These are phyloP conservation scores for Ophiostoma sp. DNA, from an alignment of 2,329 filamentous ascomycete genomes.

Conservation along the genomic window DNA sequence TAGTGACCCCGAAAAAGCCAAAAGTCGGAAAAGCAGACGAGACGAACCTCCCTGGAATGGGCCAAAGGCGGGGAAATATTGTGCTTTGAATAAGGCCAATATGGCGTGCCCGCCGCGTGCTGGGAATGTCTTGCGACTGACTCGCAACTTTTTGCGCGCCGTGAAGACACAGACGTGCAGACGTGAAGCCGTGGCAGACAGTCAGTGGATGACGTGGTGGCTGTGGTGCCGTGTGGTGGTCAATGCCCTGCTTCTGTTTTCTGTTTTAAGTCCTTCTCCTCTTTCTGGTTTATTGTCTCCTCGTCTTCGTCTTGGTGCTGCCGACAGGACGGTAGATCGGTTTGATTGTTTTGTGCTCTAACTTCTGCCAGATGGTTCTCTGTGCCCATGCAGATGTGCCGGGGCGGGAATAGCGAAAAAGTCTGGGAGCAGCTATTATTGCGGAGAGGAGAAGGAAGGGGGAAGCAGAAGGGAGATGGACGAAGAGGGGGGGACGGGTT, in stretches of 20 bases:
- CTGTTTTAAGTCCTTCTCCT: neutral
- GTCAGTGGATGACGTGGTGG: neutral
- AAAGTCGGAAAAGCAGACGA: neutral
- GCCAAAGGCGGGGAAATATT: slow-evolving; percentile 2
- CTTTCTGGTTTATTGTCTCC: neutral
- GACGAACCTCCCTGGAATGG: neutral
- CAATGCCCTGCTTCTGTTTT: slow-evolving; percentile 5
- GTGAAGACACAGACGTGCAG: neutral
- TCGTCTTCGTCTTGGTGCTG: slow-evolving; percentile 4
- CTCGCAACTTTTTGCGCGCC: neutral
- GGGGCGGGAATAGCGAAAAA: slow-evolving; percentile 4
- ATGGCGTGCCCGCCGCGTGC: neutral
- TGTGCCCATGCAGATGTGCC: slow-evolving; percentile 6
- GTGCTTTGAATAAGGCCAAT: neutral
- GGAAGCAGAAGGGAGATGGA: neutral
- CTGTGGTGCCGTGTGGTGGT: neutral
- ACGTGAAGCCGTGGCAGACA: neutral
- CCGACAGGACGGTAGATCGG: slow-evolving; percentile 2
- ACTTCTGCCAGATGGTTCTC: neutral
- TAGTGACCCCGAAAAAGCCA: neutral
- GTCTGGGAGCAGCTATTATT: neutral
- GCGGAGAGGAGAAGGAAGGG: slow-evolving; percentile 1
- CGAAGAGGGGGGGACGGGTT: neutral
- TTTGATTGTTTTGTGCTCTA: neutral
- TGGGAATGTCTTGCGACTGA: neutral